Conservation (phyloP, 2,329 filamentous ascomycete species). For the Metarhizium sp. region DNA sequence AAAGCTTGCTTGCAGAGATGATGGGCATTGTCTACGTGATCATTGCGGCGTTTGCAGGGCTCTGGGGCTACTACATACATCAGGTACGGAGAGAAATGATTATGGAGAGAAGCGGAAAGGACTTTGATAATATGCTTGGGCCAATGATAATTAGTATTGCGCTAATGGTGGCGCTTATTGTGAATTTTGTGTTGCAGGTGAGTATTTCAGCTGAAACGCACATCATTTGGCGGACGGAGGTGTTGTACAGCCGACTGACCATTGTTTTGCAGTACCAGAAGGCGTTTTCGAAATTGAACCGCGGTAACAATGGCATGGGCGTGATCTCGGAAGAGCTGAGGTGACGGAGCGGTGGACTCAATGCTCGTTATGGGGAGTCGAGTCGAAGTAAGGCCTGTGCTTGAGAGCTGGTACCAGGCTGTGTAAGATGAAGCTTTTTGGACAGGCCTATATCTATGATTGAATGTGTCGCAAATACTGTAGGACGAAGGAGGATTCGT, state of each 20-base stretch:
- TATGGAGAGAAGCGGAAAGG: conserved; percentile 72
- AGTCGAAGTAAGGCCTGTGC: too few relatives aligned
- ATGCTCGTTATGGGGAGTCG: not conserved
- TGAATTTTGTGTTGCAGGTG: conserved; percentile 88
- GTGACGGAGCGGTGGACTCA: conserved; percentile 6
- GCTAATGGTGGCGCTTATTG: conserved; percentile 64
- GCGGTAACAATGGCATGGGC: conserved; percentile 8
- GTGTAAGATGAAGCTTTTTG: not conserved
- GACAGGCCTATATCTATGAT: not conserved
- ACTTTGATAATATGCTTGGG: conserved; percentile 84
- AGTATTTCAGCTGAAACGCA: conserved; percentile 14
- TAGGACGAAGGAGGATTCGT: too few relatives aligned
- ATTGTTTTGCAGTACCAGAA: conserved; percentile 18
- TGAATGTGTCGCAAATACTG: too few relatives aligned
- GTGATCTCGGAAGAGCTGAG: conserved; percentile 20
- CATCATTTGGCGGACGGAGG: conserved; percentile 1
- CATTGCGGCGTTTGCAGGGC: conserved; percentile 73
- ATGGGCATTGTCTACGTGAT: conserved; percentile 77
- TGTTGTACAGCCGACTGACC: not conserved
- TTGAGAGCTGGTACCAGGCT: not conserved
- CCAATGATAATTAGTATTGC: conserved; percentile 76
- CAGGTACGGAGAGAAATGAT: conserved; percentile 71
- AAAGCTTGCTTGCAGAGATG: conserved; percentile 64
- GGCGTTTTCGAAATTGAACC: conserved; percentile 19
- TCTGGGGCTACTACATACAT: conserved; percentile 84